These are phyloP conservation scores for Pulveroboletus frians DNA, from an alignment of 768 basidiomycete species.

Conservation along the genomic window DNA sequence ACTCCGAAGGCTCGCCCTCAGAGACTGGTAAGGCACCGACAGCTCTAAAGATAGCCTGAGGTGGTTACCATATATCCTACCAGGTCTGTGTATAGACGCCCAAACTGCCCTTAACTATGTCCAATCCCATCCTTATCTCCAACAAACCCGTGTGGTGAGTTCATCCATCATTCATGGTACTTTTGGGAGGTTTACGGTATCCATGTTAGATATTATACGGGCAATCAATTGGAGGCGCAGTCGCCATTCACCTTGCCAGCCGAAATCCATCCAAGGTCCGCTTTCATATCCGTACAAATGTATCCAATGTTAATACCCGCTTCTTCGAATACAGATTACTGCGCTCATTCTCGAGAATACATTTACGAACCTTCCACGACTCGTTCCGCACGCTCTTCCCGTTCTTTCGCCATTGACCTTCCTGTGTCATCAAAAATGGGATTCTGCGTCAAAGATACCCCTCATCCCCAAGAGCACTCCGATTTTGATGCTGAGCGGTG, in stretches of 20 bases:
- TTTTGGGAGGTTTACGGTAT: neutral
- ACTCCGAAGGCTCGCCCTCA: constrained; percentile 79
- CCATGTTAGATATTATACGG: constrained; percentile 63
- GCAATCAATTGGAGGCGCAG: constrained; percentile 89
- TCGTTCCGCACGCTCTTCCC: constrained; percentile 80
- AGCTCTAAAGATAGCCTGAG: neutral
- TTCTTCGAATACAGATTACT: constrained; percentile 43
- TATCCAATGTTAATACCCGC: neutral
- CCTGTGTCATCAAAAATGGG: constrained; percentile 86
- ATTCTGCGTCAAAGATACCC: constrained; percentile 62
- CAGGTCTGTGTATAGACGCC: constrained; percentile 79
- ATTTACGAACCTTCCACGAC: constrained; percentile 75
- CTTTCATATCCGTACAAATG: neutral
- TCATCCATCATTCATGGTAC: neutral
- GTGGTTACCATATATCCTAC: neutral
- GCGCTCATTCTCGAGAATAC: constrained; percentile 92
- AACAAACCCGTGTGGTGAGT: constrained; percentile 63
- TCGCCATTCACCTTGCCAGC: constrained; percentile 82
- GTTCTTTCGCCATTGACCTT: constrained; percentile 66
- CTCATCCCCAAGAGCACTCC: constrained; percentile 61
- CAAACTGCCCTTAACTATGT: constrained; percentile 80
- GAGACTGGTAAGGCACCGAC: constrained; percentile 58
- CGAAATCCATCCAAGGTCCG: constrained; percentile 63
- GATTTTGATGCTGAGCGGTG: constrained; percentile 79
- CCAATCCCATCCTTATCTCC: constrained; percentile 54